Conservation (phyloP, 495 filamentous ascomycete species). For the Penicillium coprophilum region DNA sequence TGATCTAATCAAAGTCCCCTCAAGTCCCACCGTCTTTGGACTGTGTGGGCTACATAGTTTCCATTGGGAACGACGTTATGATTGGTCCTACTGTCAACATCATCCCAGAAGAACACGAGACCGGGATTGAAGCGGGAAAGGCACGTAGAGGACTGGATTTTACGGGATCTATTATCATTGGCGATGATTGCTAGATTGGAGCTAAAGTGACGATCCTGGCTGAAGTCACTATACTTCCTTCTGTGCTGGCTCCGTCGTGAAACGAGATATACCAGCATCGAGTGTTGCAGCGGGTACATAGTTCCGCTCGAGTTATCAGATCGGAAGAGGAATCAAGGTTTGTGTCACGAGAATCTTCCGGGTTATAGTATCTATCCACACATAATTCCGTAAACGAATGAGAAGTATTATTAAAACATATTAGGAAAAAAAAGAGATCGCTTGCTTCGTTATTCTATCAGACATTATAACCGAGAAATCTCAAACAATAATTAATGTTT, state of each 20-base stretch:
- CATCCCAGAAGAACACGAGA: slow-evolving; percentile 47
- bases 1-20: background rate
- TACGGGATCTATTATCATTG: slow-evolving; percentile 38
- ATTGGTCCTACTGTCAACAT: slow-evolving; percentile 48
- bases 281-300: slow-evolving; percentile 42
- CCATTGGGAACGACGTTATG: slow-evolving; percentile 42
- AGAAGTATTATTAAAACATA: background rate
- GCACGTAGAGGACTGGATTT: slow-evolving; percentile 34
- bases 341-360: background rate
- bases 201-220: slow-evolving; percentile 42
- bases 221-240: slow-evolving; percentile 48
- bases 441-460: slow-evolving; percentile 1
- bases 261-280: slow-evolving; percentile 36
- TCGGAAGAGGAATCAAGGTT: slow-evolving; percentile 1
- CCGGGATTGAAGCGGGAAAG: slow-evolving; percentile 37
- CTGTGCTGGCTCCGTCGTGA: slow-evolving; percentile 48
- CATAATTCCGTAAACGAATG: background rate
- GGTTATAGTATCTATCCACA: background rate
- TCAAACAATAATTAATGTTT: background rate
- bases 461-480: background rate
- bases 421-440: background rate
- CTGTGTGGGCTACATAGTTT: slow-evolving; percentile 43
- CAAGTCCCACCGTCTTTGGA: slow-evolving; percentile 42
- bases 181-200: slow-evolving; percentile 52
- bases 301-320: slow-evolving; percentile 39